phyloP scores from a whole-genome alignment of 495 filamentous ascomycete species.

The Daldinia loculata region DNA sequence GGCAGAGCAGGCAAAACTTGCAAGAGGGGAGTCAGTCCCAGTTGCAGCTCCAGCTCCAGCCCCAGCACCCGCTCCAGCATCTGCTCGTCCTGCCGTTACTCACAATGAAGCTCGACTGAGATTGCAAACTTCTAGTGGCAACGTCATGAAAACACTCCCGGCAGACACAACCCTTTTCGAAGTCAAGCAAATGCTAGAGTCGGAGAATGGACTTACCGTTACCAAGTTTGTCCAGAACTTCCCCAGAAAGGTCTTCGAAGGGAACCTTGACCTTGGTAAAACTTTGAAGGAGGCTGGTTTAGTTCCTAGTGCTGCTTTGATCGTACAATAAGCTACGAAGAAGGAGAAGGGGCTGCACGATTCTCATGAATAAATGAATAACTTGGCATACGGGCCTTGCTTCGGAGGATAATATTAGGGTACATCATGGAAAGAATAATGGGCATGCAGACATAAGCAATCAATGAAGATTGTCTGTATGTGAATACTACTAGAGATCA shows the following conservation, averaged over 20 bases:
- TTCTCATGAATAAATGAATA: slow-evolving; percentile 36
- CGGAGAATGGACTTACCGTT: slow-evolving; percentile 66
- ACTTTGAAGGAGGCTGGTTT: slow-evolving; percentile 92
- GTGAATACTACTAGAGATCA: background rate
- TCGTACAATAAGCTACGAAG: slow-evolving; percentile 64
- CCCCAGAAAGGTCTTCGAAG: slow-evolving; percentile 81
- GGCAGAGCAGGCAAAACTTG: slow-evolving; percentile 84
- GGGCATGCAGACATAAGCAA: slow-evolving; percentile 1
- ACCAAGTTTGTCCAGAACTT: slow-evolving; percentile 84
- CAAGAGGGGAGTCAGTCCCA: slow-evolving; percentile 73
- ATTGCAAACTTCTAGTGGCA: slow-evolving; percentile 78
- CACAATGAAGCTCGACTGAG: slow-evolving; percentile 85
- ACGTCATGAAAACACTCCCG: slow-evolving; percentile 81
- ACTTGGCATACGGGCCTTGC: slow-evolving; percentile 29
- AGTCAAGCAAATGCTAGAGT: slow-evolving; percentile 76
- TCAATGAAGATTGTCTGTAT: background rate
- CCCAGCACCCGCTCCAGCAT: slow-evolving; percentile 45
- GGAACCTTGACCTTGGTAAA: slow-evolving; percentile 82
- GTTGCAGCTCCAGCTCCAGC: slow-evolving; percentile 53
- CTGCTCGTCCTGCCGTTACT: slow-evolving; percentile 49
- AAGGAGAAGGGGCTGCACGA: slow-evolving; percentile 8
- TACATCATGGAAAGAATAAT: slow-evolving; percentile 6
- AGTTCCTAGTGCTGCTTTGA: slow-evolving; percentile 85
- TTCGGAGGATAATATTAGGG: slow-evolving; percentile 15
- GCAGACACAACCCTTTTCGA: slow-evolving; percentile 93